phyloP scores from a whole-genome alignment of 2,329 filamentous ascomycete genomes.

The Diplodia seriata region DNA sequence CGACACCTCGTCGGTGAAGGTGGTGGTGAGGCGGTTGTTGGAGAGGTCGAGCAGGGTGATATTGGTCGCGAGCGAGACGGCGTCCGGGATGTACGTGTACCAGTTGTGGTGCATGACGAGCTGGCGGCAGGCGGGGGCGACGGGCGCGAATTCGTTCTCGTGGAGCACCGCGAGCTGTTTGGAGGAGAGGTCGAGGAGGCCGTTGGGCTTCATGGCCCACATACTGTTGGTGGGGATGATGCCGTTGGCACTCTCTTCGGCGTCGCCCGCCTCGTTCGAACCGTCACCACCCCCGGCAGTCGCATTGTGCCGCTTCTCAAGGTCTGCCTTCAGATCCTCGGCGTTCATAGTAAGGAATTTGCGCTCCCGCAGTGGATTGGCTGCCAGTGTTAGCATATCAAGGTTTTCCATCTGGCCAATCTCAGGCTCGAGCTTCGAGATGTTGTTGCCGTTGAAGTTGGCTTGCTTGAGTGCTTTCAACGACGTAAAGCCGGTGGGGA shows the following conservation, averaged over 20 bases:
- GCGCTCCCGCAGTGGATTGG: conserved; percentile 90
- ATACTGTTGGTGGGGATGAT: conserved; percentile 14
- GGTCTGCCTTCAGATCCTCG: conserved; percentile 78
- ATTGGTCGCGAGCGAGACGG: conserved; percentile 72
- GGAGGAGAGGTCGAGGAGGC: conserved; percentile 52
- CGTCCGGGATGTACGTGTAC: conserved; percentile 71
- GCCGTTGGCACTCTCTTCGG: conserved; percentile 6
- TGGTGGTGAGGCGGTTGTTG: conserved; percentile 74
- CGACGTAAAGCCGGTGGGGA: conserved; percentile 78
- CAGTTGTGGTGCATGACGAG: conserved; percentile 80
- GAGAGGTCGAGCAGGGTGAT: conserved; percentile 76
- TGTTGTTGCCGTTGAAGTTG: conserved; percentile 85
- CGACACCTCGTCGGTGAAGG: conserved; percentile 46
- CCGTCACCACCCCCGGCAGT: conserved; percentile 15
- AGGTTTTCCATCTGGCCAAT: conserved; percentile 82
- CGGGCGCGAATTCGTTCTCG: conserved; percentile 46
- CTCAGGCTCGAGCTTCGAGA: conserved; percentile 75
- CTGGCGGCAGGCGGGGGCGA: conserved; percentile 58
- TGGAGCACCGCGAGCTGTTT: conserved; percentile 50
- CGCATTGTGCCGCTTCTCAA: conserved; percentile 72
- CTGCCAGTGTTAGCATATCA: conserved; percentile 75
- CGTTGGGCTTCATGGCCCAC: conserved; percentile 46
- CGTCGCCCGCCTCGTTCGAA: conserved; percentile 17
- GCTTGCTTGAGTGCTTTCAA: conserved; percentile 74
- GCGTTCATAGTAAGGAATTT: conserved; percentile 83